These are phyloP conservation scores for Neocallimastix lanati DNA, from an alignment of 192 early-diverging fungal genomes.

Conservation along the genomic window DNA sequence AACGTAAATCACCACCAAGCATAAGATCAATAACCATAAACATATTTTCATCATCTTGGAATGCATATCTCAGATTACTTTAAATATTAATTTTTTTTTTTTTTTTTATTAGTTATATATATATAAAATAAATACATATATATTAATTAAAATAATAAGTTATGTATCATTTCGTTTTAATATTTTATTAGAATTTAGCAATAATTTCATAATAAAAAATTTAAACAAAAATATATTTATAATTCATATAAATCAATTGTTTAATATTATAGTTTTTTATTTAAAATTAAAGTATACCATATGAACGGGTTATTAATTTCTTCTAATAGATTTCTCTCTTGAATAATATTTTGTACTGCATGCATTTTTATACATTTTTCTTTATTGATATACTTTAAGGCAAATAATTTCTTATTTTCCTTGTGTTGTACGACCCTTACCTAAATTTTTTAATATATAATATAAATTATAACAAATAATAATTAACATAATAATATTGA, in stretches of 20 bases:
- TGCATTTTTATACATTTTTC: slow-evolving; percentile 67
- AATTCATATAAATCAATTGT: too few relatives aligned
- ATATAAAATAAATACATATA: too few relatives aligned
- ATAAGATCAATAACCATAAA: slow-evolving; percentile 91
- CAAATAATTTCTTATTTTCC: slow-evolving; percentile 53
- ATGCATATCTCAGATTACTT: slow-evolving; percentile 83
- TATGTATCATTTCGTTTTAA: too few relatives aligned
- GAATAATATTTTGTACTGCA: slow-evolving; percentile 75
- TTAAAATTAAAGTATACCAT: neutral
- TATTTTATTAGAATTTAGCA: too few relatives aligned
- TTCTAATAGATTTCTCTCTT: slow-evolving; percentile 75
- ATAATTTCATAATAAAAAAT: too few relatives aligned
- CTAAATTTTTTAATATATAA: slow-evolving; percentile 13
- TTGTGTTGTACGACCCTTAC: slow-evolving; percentile 87
- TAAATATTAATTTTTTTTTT: too few relatives aligned
- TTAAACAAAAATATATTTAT: too few relatives aligned
- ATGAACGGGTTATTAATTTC: slow-evolving; percentile 67
- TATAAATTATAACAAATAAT: too few relatives aligned
- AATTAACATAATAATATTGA: too few relatives aligned
- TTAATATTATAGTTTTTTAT: too few relatives aligned
- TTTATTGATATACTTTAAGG: slow-evolving; percentile 95
- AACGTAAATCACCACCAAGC: slow-evolving; percentile 85
- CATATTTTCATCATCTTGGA: slow-evolving; percentile 84
- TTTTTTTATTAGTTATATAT: too few relatives aligned
- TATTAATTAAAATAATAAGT: too few relatives aligned